Evolutionary conservation across 164 flowering plant genomes (phyloP).

Genomic region (Vitis rupestris): DNA sequence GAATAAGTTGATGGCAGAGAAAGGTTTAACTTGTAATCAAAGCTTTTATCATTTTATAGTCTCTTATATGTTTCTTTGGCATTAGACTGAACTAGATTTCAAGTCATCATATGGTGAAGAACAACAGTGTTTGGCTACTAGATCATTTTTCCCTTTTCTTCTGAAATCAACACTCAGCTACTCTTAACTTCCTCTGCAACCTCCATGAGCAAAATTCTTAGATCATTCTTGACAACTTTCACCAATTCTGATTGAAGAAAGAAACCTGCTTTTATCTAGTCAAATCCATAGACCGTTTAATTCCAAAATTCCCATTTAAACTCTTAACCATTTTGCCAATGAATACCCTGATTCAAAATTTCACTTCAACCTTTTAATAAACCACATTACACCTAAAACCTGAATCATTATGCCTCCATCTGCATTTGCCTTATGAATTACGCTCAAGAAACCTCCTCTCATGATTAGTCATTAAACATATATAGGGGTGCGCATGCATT

Average conservation of each 20-base stretch:
- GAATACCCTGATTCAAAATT: too few relatives aligned
- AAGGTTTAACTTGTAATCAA: conserved; percentile 14
- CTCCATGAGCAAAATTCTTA: too few relatives aligned
- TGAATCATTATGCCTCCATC: not conserved
- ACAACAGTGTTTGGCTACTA: not conserved
- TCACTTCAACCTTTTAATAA: too few relatives aligned
- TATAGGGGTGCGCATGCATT: not conserved
- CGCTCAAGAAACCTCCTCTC: not conserved
- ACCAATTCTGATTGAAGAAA: too few relatives aligned
- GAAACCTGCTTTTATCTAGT: too few relatives aligned
- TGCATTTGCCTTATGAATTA: not conserved
- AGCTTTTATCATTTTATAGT: conserved; percentile 9
- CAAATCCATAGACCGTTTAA: too few relatives aligned
- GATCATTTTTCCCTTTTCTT: too few relatives aligned
- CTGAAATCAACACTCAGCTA: not conserved
- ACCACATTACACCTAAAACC: too few relatives aligned
- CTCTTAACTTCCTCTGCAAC: not conserved
- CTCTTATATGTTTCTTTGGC: not conserved
- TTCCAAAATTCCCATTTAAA: not conserved
- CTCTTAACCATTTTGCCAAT: not conserved
- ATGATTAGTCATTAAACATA: not conserved
- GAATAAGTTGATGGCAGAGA: conserved; percentile 9
- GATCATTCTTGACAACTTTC: too few relatives aligned
- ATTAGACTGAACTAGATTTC: conserved; percentile 1
- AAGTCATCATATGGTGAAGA: not conserved